These are phyloP conservation scores for Aspergillus uvarum DNA, from an alignment of 2,329 filamentous ascomycete species.

Conservation along the genomic window DNA sequence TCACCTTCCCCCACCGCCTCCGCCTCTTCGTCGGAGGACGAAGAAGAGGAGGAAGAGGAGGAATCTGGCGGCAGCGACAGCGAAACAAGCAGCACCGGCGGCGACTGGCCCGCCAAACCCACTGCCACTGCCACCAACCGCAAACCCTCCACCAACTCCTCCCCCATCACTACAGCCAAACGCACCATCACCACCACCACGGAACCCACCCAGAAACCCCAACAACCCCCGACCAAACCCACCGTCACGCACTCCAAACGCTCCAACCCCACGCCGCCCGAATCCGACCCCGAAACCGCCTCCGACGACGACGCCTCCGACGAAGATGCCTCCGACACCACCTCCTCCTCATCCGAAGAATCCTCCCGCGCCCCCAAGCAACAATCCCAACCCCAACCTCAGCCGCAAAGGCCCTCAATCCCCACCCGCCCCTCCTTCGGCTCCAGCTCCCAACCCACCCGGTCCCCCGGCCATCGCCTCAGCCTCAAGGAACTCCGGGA, in stretches of 20 bases:
- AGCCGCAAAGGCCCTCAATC: not conserved
- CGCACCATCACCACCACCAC: not conserved
- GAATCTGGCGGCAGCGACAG: not conserved
- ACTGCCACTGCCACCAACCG: not conserved
- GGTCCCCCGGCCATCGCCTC: not conserved
- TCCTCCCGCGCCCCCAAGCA: not conserved
- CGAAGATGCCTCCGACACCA: not conserved
- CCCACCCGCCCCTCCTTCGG: not conserved
- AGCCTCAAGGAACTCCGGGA: not conserved
- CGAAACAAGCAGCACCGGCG: conserved; percentile 2
- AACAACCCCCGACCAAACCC: too few species aligned
- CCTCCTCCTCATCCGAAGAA: not conserved
- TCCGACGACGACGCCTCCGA: too few species aligned
- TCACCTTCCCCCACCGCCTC: not conserved
- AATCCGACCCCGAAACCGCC: not conserved
- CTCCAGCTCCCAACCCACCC: not conserved
- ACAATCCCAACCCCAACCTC: not conserved
- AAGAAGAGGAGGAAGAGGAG: not conserved
- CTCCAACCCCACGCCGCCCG: not conserved
- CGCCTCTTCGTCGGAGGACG: not conserved
- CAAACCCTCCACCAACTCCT: not conserved
- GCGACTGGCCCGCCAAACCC: not conserved
- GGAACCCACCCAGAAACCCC: too few species aligned
- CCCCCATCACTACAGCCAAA: not conserved
- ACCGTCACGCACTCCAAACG: not conserved